Evolutionary conservation across 495 filamentous ascomycete species (phyloP).

Genomic region (Aspergillus hancockii): DNA sequence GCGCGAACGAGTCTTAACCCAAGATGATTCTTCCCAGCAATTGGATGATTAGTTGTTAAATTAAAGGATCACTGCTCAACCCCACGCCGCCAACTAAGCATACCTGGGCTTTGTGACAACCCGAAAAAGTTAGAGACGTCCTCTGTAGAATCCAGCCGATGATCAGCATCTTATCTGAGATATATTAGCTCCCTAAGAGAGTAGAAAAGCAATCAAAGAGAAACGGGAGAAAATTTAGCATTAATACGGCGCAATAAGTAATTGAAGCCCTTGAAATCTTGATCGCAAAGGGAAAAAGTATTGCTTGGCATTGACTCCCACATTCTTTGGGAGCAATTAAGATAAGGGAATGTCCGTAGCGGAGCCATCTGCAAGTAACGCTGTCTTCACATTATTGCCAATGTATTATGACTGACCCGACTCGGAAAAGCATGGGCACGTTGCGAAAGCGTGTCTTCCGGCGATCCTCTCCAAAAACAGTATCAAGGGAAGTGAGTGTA

Average conservation of each 20-base stretch:
- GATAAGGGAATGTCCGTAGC: background rate
- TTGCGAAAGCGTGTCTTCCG: conserved; percentile 7
- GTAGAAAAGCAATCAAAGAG: background rate
- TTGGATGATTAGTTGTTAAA: conserved; percentile 6
- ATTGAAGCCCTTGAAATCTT: background rate
- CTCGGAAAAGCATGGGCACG: conserved; percentile 9
- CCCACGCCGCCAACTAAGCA: conserved; percentile 5
- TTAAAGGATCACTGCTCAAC: conserved; percentile 10
- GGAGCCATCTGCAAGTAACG: background rate
- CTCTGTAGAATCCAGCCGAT: background rate
- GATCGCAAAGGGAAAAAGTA: background rate
- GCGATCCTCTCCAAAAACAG: conserved; percentile 8
- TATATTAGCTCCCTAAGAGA: background rate
- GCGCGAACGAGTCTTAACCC: conserved; percentile 1
- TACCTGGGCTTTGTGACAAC: conserved; percentile 3
- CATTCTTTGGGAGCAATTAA: background rate
- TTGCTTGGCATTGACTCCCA: background rate
- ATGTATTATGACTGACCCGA: background rate
- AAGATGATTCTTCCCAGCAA: background rate
- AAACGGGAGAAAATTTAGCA: background rate
- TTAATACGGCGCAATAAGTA: background rate
- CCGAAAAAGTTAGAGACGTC: conserved; percentile 1
- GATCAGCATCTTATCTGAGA: background rate
- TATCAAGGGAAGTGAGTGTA: background rate
- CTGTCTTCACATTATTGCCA: conserved; percentile 3